A percentile compares a stretch with the other conserved stretches of the same genome.
phyloP scores from a whole-genome alignment of 208 protist genomes.

The Trypanosomatidae sp. region DNA sequence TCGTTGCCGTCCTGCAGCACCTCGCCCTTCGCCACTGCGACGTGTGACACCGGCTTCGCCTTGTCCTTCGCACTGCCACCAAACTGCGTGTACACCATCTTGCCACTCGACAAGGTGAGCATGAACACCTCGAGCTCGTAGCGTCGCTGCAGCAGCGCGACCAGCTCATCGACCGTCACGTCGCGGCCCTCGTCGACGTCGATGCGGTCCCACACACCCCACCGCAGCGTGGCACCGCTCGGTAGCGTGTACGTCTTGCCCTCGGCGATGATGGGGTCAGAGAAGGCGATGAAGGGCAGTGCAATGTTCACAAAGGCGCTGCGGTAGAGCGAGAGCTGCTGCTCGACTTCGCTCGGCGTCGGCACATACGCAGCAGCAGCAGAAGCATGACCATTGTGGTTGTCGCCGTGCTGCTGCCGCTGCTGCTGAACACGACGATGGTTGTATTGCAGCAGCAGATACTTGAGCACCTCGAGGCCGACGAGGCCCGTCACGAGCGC shows the following conservation, averaged over 20 bases:
- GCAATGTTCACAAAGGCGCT: slow-evolving; percentile 97
- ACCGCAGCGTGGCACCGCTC: slow-evolving; percentile 42
- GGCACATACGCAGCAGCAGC: slow-evolving; percentile 4
- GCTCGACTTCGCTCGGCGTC: slow-evolving; percentile 13
- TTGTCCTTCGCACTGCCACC: slow-evolving; percentile 63
- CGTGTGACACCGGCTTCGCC: slow-evolving; percentile 32
- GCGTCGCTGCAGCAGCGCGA: slow-evolving; percentile 72
- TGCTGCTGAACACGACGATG: too few relatives aligned
- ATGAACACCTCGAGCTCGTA: slow-evolving; percentile 91
- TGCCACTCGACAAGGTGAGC: slow-evolving; percentile 70
- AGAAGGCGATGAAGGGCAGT: slow-evolving; percentile 93
- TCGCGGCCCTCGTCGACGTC: slow-evolving; percentile 91
- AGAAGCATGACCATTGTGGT: not conserved
- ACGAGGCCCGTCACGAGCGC: slow-evolving; percentile 97
- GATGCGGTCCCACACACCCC: slow-evolving; percentile 95
- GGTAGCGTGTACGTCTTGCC: slow-evolving; percentile 33
- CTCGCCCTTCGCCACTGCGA: slow-evolving; percentile 48
- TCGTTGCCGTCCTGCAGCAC: slow-evolving; percentile 33
- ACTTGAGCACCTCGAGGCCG: slow-evolving; percentile 96
- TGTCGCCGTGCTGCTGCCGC: too few relatives aligned
- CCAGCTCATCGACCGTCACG: slow-evolving; percentile 90
- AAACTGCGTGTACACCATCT: slow-evolving; percentile 79
- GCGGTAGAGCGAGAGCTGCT: slow-evolving; percentile 71
- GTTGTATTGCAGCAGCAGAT: slow-evolving; percentile 57
- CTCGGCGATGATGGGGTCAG: slow-evolving; percentile 87